Base-by-base conservation (phyloP, 1,139 yeast species). In the Wickerhamomyces sp. region DNA sequence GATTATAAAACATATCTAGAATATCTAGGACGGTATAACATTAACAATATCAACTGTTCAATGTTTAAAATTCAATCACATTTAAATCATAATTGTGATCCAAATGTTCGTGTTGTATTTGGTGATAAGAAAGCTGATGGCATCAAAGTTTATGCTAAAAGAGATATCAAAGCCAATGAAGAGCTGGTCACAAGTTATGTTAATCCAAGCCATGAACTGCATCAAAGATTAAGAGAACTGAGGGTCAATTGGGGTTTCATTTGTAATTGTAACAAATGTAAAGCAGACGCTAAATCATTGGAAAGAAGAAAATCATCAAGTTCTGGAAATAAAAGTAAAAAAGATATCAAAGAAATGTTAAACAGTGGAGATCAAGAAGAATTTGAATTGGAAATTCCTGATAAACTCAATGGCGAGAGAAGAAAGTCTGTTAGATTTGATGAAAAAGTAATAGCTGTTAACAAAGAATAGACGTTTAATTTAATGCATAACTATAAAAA, bases 171-270 rank as follows among this genome's bases (percentile, higher is more conserved):
- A 39, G 67, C 74, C 2, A 85, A 82, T 15, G 89, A 83, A 51
- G 94, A 86, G 55, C 68, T 87, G 36, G 66, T 76, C 0, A 78
- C 86, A 2, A 70, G 84, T 2, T 87, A 87, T 52, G 87, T 86
- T 2, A 78, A 83, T 50, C 87, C 90, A 2, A 60, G 67, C 9
- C 80, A 77, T 52, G 76, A 78, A 4, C 75, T 81, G 7, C 74
- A 70, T 34, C 78, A 79, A 47, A 74, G 96, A 49, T 81, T 78
- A 53, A 63, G 85, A 45, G 81, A 76, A 47, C 64, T 87, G 37
- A 65, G 90, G 41, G 78, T 79, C n/a, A 81, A 83, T 52, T 87
- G 89, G 88, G 95, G 95, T 5, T 87, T 87, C 58, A 54, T 73
- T n/a, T 87, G 96, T 59, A 63, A 59, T 20, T 87, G 96, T 58